These are phyloP conservation scores for Aplosporella prunicola DNA, from an alignment of 2,329 filamentous ascomycete genomes.

Conservation along the genomic window DNA sequence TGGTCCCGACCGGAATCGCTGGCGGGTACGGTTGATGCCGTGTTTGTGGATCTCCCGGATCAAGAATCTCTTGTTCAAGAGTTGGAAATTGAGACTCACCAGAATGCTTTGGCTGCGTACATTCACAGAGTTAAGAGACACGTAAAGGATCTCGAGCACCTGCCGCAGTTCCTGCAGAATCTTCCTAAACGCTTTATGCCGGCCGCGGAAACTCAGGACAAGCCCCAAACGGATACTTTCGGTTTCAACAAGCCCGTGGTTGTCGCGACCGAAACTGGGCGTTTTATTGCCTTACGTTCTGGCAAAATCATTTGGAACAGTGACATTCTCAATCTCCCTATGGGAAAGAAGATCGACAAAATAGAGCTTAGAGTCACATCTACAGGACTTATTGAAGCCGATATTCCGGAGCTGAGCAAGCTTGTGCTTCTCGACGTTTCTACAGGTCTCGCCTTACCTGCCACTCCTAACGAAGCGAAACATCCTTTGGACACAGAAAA, in stretches of 20 bases:
- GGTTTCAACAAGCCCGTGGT: constrained; percentile 82
- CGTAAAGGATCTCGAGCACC: constrained; percentile 61
- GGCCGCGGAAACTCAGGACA: constrained; percentile 27
- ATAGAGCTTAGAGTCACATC: constrained; percentile 1
- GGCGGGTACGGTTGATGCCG: constrained; percentile 67
- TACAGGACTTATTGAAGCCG: constrained; percentile 6
- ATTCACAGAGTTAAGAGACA: constrained; percentile 79
- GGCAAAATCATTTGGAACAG: constrained; percentile 69
- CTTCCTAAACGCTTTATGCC: constrained; percentile 62
- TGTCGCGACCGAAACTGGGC: constrained; percentile 68
- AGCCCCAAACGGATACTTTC: constrained; percentile 62
- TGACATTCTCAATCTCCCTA: constrained; percentile 49
- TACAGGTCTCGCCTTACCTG: constrained; percentile 1
- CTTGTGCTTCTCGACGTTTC: constrained; percentile 8
- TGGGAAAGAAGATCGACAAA: constrained; percentile 53
- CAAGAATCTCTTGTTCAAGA: constrained; percentile 68
- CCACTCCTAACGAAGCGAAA: too few species aligned
- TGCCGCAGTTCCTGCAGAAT: constrained; percentile 63
- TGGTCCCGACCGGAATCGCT: constrained; percentile 81
- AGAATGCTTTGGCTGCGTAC: constrained; percentile 72
- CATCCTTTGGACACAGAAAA: neutral
- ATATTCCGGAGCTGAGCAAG: constrained; percentile 3
- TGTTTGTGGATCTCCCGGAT: constrained; percentile 68
- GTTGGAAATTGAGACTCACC: constrained; percentile 77
- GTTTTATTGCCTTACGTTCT: constrained; percentile 66